phyloP scores from a whole-genome alignment of 345 rosid species.

The Euclidium syriacum region DNA sequence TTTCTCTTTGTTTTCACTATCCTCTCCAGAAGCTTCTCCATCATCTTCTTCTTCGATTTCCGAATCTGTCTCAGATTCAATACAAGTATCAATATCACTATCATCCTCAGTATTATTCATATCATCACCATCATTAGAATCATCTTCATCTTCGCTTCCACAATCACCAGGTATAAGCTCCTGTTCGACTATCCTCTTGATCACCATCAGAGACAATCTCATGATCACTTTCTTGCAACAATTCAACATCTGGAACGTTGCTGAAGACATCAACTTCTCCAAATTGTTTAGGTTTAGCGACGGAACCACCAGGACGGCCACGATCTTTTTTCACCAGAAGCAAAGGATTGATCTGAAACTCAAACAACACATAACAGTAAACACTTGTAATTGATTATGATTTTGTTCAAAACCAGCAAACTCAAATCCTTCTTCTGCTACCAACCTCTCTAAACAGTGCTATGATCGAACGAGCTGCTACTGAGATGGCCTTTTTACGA shows the following conservation, averaged over 20 bases:
- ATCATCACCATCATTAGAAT: slow-evolving; percentile 33
- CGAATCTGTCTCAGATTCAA: slow-evolving; percentile 26
- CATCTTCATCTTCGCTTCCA: slow-evolving; percentile 39
- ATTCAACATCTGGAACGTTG: slow-evolving; percentile 65
- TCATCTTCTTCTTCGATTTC: slow-evolving; percentile 31
- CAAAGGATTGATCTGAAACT: slow-evolving; percentile 92
- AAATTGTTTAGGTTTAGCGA: slow-evolving; percentile 76
- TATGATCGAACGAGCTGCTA: slow-evolving; percentile 80
- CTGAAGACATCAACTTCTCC: slow-evolving; percentile 68
- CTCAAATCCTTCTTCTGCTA: not conserved
- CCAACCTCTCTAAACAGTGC: slow-evolving; percentile 97
- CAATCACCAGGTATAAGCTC: no score
- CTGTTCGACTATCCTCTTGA: slow-evolving; percentile 30
- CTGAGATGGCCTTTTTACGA: slow-evolving; percentile 81
- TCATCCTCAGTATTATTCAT: slow-evolving; percentile 39
- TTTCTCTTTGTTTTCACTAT: slow-evolving; percentile 22
- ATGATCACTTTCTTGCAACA: slow-evolving; percentile 45
- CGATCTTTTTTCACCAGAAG: slow-evolving; percentile 92
- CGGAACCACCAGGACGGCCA: slow-evolving; percentile 69
- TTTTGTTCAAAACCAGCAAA: not conserved
- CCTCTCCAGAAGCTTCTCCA: slow-evolving; percentile 25
- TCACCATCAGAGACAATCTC: slow-evolving; percentile 35
- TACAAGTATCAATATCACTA: slow-evolving; percentile 24
- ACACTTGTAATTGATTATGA: not conserved
- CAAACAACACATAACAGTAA: slow-evolving; percentile 12